Percentiles rank a stretch among this genome's conserved stretches.
Evolutionary conservation across 2,329 filamentous ascomycete species (phyloP).

Genomic region (Hymenoscyphus scutula): DNA sequence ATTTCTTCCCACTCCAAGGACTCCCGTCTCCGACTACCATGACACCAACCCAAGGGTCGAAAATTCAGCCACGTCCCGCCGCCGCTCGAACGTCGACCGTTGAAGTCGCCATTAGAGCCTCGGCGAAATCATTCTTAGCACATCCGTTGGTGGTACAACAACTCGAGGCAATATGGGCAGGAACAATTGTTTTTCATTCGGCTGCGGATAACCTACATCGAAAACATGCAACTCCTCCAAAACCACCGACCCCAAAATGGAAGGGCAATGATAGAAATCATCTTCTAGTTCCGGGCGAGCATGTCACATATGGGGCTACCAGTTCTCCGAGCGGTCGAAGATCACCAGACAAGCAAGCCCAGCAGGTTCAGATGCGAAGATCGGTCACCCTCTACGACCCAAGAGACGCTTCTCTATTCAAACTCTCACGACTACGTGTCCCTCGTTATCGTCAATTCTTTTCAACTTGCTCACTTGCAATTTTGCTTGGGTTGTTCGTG

Average conservation of each 20-base stretch:
- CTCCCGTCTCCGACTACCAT: slow-evolving; percentile 50
- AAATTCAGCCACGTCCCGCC: slow-evolving; percentile 48
- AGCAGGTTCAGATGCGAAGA: slow-evolving; percentile 37
- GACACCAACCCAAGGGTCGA: slow-evolving; percentile 36
- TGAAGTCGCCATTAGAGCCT: slow-evolving; percentile 88
- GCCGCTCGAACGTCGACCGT: slow-evolving; percentile 82
- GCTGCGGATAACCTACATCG: slow-evolving; percentile 82
- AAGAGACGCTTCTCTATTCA: slow-evolving; percentile 84
- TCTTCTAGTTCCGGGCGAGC: slow-evolving; percentile 28
- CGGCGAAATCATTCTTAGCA: slow-evolving; percentile 87
- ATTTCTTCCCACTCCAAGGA: slow-evolving; percentile 90
- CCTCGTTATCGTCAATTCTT: slow-evolving; percentile 89
- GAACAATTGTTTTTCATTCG: slow-evolving; percentile 91
- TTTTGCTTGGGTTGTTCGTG: slow-evolving; percentile 81
- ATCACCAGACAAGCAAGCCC: slow-evolving; percentile 28
- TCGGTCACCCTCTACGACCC: slow-evolving; percentile 89
- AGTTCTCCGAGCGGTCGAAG: slow-evolving; percentile 23
- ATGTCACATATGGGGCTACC: slow-evolving; percentile 40
- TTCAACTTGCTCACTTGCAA: slow-evolving; percentile 81
- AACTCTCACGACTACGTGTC: slow-evolving; percentile 84
- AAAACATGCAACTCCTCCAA: slow-evolving; percentile 41
- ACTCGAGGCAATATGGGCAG: slow-evolving; percentile 95
- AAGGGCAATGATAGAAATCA: slow-evolving; percentile 19
- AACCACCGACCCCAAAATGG: slow-evolving; percentile 19
- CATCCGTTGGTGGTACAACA: slow-evolving; percentile 92